Evolutionary conservation across 1,284 basidiomycete species (phyloP).

Genomic region (Apiotrichum laibachii): DNA sequence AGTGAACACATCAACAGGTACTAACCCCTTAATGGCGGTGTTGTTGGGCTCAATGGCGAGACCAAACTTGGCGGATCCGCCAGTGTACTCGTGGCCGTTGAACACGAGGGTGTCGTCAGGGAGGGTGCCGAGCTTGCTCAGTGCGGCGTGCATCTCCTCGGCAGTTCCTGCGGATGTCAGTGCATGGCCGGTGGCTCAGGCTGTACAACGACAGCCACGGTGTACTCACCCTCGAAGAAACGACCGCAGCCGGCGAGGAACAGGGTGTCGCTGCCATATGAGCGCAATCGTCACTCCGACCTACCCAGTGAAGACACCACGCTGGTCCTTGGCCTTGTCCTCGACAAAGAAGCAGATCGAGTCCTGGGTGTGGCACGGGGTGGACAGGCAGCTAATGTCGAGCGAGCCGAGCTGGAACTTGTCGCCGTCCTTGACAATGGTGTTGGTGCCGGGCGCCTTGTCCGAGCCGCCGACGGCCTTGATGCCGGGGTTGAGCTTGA

Average conservation of each 20-base stretch:
- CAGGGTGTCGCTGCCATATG: conserved; percentile 68
- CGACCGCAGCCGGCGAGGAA: conserved; percentile 94
- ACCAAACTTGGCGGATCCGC: conserved; percentile 56
- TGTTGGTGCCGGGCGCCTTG: conserved; percentile 65
- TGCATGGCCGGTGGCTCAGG: background rate
- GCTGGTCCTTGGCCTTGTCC: conserved; percentile 60
- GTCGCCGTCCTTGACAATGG: conserved; percentile 73
- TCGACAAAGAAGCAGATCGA: conserved; percentile 87
- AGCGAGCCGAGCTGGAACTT: conserved; percentile 72
- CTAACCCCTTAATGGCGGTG: conserved; percentile 41
- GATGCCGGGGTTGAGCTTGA: conserved; percentile 56
- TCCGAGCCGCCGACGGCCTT: conserved; percentile 83
- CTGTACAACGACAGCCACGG: background rate
- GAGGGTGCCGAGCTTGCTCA: conserved; percentile 71
- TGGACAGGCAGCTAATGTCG: conserved; percentile 76
- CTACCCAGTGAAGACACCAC: conserved; percentile 82
- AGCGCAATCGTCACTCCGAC: background rate
- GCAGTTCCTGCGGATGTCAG: conserved; percentile 60
- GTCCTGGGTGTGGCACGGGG: conserved; percentile 95
- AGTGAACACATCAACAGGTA: background rate
- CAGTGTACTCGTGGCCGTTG: conserved; percentile 91
- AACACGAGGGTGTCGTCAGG: conserved; percentile 80
- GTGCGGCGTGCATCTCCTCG: conserved; percentile 76
- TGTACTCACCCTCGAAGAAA: conserved; percentile 71
- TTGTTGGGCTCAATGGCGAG: conserved; percentile 46